Evolutionary conservation across 768 basidiomycete genomes (phyloP).

Genomic region (Crucibulum laeve): DNA sequence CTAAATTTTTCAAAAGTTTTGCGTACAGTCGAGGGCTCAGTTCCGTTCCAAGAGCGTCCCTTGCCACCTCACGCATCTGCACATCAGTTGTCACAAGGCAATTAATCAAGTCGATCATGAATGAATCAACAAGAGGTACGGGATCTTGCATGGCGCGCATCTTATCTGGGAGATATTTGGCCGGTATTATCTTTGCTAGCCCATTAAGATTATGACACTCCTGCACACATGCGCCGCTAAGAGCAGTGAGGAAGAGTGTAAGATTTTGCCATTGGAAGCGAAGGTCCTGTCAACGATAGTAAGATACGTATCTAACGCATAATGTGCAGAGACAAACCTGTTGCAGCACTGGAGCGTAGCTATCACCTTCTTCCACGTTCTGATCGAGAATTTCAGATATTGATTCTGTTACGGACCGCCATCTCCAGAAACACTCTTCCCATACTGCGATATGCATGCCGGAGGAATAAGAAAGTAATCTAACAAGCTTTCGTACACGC

Average conservation of each 20-base stretch:
- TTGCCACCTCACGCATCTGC: conserved; percentile 71
- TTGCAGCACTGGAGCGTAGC: conserved; percentile 18
- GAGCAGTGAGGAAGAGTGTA: conserved; percentile 70
- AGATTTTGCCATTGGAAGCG: conserved; percentile 84
- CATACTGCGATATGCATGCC: conserved; percentile 75
- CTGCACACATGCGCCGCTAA: conserved; percentile 61
- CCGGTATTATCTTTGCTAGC: conserved; percentile 50
- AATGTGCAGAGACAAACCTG: conserved; percentile 14
- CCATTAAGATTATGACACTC: conserved; percentile 47
- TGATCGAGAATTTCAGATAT: conserved; percentile 37
- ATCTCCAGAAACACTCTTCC: conserved; percentile 79
- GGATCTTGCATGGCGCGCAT: conserved; percentile 64
- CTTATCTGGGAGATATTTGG: conserved; percentile 61
- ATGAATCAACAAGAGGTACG: conserved; percentile 52
- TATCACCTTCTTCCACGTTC: conserved; percentile 19
- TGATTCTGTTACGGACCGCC: conserved; percentile 60
- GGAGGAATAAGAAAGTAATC: conserved; percentile 57
- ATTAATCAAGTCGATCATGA: conserved; percentile 66
- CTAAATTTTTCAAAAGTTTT: conserved; percentile 64
- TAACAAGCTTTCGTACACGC: conserved; percentile 67
- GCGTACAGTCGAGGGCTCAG: conserved; percentile 67
- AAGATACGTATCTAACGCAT: background rate
- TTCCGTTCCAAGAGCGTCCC: conserved; percentile 79
- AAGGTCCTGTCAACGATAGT: conserved; percentile 46
- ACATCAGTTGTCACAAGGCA: conserved; percentile 60